These are phyloP conservation scores for Aristolochia fimbriata DNA, from an alignment of 164 flowering plant species.

Conservation along the genomic window DNA sequence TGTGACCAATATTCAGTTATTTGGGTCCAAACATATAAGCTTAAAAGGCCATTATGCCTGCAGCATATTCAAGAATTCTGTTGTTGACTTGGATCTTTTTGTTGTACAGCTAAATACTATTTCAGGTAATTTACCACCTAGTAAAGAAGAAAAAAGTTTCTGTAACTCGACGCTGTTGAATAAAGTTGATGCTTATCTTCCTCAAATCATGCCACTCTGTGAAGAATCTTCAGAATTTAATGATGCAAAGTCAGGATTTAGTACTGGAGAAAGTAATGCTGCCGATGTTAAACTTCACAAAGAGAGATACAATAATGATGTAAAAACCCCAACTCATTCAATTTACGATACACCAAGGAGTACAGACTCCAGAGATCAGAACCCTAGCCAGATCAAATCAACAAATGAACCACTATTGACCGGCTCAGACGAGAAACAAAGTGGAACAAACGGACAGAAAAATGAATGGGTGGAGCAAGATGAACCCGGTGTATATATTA, in stretches of 20 bases:
- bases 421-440: slow-evolving; percentile 13
- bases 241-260: slow-evolving; percentile 6
- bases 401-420: slow-evolving; percentile 13
- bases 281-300: slow-evolving; percentile 13
- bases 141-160: slow-evolving; percentile 14
- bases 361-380: slow-evolving; percentile 9
- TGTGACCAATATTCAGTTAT: too few relatives aligned
- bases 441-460: slow-evolving; percentile 16
- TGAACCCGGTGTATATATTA: slow-evolving; percentile 70
- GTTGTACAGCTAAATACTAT: slow-evolving; percentile 36
- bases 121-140: slow-evolving; percentile 26
- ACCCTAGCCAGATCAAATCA: slow-evolving; percentile 8
- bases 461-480: slow-evolving; percentile 59
- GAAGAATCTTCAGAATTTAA: slow-evolving; percentile 9
- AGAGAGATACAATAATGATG: slow-evolving; percentile 19
- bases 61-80: too few relatives aligned
- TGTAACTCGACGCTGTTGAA: slow-evolving; percentile 3
- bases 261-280: slow-evolving; percentile 5
- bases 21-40: too few relatives aligned
- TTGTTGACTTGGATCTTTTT: too few relatives aligned
- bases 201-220: slow-evolving; percentile 11
- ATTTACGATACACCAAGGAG: slow-evolving; percentile 5
- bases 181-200: slow-evolving; percentile 12
- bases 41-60: too few relatives aligned
- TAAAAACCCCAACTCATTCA: slow-evolving; percentile 16